Evolutionary conservation across 805 yeast genomes (phyloP).

Genomic region (Cyberlindnera xishuangbannaensis): DNA sequence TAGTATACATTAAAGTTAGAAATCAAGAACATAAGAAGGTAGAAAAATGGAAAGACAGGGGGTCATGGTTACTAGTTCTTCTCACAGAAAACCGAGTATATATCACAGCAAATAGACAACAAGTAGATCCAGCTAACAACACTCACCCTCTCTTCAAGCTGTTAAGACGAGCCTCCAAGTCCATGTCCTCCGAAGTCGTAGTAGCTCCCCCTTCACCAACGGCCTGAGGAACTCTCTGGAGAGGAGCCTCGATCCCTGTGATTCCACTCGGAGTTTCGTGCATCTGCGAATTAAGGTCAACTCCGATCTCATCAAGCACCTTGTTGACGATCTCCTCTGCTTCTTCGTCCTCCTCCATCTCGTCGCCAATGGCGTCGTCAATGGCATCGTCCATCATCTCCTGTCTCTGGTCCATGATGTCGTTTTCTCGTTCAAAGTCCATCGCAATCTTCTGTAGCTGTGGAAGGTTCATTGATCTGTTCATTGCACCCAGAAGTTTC

Average conservation of each 20-base stretch:
- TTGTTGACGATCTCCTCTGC: constrained; percentile 86
- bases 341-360: constrained; percentile 81
- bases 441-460: constrained; percentile 84
- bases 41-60: too few species aligned
- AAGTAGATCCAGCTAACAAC: not conserved
- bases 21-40: not conserved
- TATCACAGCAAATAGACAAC: not conserved
- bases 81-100: not conserved
- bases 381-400: constrained; percentile 98
- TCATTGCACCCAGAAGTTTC: constrained; percentile 76
- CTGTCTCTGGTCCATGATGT: constrained; percentile 96
- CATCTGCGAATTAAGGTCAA: constrained; percentile 57
- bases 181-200: too few species aligned
- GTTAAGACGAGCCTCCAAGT: constrained; percentile 81
- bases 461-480: constrained; percentile 84
- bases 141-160: constrained; percentile 55
- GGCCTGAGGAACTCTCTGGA: constrained; percentile 44
- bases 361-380: constrained; percentile 94
- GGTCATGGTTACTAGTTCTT: not conserved
- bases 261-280: constrained; percentile 39
- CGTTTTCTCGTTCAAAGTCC: constrained; percentile 93
- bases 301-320: constrained; percentile 94
- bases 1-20: not conserved
- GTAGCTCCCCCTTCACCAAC: constrained; percentile 39
- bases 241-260: constrained; percentile 20